These are phyloP conservation scores for Peribolospora baueri DNA, from an alignment of 768 basidiomycete genomes.

Conservation along the genomic window DNA sequence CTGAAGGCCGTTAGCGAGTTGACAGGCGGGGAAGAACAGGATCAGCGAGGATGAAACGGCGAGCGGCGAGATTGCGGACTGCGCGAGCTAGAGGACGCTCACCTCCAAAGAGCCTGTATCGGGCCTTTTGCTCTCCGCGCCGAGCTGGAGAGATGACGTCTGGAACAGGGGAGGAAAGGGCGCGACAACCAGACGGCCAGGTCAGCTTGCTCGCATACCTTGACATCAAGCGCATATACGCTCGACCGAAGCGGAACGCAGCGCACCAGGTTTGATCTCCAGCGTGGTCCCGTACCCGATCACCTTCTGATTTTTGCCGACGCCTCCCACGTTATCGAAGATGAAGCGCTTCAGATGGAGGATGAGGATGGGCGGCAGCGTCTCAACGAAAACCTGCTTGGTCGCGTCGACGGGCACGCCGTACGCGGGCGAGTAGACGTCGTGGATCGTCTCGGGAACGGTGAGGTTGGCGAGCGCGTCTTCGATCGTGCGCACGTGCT, in stretches of 20 bases:
- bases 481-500: constrained; percentile 48
- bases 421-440: constrained; percentile 31
- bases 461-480: constrained; percentile 61
- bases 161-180: neutral
- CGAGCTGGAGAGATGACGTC: neutral
- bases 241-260: neutral
- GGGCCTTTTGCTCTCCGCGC: neutral
- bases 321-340: constrained; percentile 49
- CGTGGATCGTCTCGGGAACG: constrained; percentile 52
- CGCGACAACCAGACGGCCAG: neutral
- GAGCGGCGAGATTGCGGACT: no score
- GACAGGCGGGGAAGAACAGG: neutral
- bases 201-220: constrained; percentile 19
- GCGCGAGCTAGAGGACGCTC: constrained; percentile 11
- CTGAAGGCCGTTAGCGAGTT: constrained; percentile 21
- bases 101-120: constrained; percentile 68
- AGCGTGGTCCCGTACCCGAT: constrained; percentile 54
- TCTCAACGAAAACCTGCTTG: constrained; percentile 50
- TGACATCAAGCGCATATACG: neutral
- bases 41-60: neutral
- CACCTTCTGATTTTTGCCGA: constrained; percentile 66
- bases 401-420: constrained; percentile 43
- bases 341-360: constrained; percentile 77
- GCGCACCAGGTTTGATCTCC: constrained; percentile 43
- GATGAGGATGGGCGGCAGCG: constrained; percentile 57